Evolutionary conservation across 2,329 filamentous ascomycete genomes (phyloP).

Genomic region (Pestalotiopsis sp.): DNA sequence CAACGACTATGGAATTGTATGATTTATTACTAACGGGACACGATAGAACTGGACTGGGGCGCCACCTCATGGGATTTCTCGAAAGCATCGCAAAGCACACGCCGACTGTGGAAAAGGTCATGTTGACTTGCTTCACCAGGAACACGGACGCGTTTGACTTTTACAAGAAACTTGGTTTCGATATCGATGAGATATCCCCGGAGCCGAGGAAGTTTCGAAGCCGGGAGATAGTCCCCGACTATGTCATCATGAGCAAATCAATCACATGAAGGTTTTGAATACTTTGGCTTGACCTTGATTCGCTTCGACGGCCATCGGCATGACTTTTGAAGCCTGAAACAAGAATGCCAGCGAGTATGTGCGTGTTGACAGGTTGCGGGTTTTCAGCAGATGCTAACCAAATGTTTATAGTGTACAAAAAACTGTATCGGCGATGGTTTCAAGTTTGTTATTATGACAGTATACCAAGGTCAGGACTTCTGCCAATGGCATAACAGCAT

Average conservation of each 20-base stretch:
- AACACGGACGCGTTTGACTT: conserved; percentile 60
- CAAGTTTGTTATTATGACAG: no score
- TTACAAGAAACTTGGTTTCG: conserved; percentile 62
- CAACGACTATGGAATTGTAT: not conserved
- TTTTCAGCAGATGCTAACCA: no score
- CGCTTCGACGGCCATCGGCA: no score
- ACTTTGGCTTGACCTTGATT: no score
- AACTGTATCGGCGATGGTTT: no score
- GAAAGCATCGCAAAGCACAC: conserved; percentile 54
- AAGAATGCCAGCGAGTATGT: no score
- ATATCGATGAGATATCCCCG: conserved; percentile 56
- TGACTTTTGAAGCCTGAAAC: no score
- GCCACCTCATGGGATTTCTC: conserved; percentile 57
- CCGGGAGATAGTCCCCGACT: conserved; percentile 54
- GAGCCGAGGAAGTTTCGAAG: conserved; percentile 53
- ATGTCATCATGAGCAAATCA: conserved; percentile 59
- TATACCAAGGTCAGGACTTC: no score
- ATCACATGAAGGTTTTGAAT: conserved; percentile 19
- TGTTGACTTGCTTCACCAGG: conserved; percentile 71
- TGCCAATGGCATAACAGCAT: no score
- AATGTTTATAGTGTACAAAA: no score
- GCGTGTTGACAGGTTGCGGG: no score
- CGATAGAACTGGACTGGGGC: conserved; percentile 63
- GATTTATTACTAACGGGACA: not conserved
- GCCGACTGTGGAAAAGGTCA: conserved; percentile 60